These are phyloP conservation scores for Penicillium antarcticum DNA, from an alignment of 495 filamentous ascomycete species.

Conservation along the genomic window DNA sequence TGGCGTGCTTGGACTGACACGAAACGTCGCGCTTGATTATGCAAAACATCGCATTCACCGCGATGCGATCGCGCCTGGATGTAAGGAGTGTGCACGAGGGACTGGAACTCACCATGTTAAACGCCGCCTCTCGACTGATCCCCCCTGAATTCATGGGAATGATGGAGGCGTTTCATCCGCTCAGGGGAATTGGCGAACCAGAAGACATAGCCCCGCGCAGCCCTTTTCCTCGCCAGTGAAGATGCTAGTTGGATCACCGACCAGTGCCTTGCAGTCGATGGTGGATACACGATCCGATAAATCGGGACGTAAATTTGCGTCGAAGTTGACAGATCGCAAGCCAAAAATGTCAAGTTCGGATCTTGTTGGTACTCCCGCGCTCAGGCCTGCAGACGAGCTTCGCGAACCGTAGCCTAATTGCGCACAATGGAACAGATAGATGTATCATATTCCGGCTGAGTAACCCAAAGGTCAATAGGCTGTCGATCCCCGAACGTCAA, in stretches of 20 bases:
- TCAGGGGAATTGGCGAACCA: slow-evolving; percentile 38
- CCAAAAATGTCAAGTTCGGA: too few species aligned
- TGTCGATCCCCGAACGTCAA: slow-evolving; percentile 19
- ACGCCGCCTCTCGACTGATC: background rate
- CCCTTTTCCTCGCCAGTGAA: slow-evolving; percentile 49
- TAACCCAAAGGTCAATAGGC: slow-evolving; percentile 20
- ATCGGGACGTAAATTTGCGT: too few species aligned
- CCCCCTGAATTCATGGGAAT: slow-evolving; percentile 11
- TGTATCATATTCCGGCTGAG: slow-evolving; percentile 9
- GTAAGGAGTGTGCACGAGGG: slow-evolving; percentile 23
- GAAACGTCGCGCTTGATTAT: slow-evolving; percentile 48
- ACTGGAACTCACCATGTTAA: slow-evolving; percentile 11
- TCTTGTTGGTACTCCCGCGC: slow-evolving; percentile 5
- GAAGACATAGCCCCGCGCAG: slow-evolving; percentile 47
- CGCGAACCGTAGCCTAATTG: slow-evolving; percentile 4
- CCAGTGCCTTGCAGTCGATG: too few species aligned
- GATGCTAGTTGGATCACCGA: slow-evolving; percentile 13
- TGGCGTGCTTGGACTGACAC: slow-evolving; percentile 45
- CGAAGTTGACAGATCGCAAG: too few species aligned
- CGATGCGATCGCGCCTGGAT: slow-evolving; percentile 55
- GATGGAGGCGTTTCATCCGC: slow-evolving; percentile 22
- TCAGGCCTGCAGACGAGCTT: too few species aligned
- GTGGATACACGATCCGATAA: too few species aligned
- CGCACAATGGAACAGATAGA: slow-evolving; percentile 7
- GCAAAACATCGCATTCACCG: slow-evolving; percentile 46